Conservation (phyloP, 352 stramenopile genomes). For the Albugo laibachii region DNA sequence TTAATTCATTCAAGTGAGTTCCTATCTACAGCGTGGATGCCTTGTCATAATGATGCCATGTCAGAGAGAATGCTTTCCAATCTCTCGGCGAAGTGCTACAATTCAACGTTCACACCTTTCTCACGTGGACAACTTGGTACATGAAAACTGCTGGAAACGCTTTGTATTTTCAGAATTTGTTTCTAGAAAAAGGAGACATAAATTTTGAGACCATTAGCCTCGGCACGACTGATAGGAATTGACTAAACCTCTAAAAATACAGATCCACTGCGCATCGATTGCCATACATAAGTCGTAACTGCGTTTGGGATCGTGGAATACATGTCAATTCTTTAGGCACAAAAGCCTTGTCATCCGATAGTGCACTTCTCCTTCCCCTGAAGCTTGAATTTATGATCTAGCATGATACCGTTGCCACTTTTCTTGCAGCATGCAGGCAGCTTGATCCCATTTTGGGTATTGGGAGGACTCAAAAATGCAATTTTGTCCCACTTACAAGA, state of each 20-base stretch:
- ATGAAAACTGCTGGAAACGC: constrained; percentile 46
- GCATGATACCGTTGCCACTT: constrained; percentile 67
- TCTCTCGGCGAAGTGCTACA: constrained; percentile 65
- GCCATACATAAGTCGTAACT: constrained; percentile 65
- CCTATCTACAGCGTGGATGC: no score
- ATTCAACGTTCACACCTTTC: constrained; percentile 45
- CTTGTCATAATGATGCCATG: constrained; percentile 49
- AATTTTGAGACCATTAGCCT: constrained; percentile 1
- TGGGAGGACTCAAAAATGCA: constrained; percentile 7
- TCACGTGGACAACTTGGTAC: constrained; percentile 57
- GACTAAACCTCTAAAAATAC: constrained; percentile 66
- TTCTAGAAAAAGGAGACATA: constrained; percentile 21
- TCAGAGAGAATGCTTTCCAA: constrained; percentile 64
- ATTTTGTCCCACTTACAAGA: constrained; percentile 15
- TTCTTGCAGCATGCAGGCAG: background rate
- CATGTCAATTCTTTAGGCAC: constrained; percentile 61
- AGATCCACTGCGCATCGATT: constrained; percentile 78
- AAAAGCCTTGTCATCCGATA: constrained; percentile 72
- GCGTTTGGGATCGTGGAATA: constrained; percentile 68
- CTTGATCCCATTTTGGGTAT: background rate
- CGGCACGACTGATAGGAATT: background rate
- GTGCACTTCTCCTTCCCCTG: constrained; percentile 73
- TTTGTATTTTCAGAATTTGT: constrained; percentile 69
- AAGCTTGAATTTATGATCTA: constrained; percentile 76
- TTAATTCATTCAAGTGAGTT: no score